Conservation (phyloP, 495 filamentous ascomycete species). For the Pseudotulostoma volvatum region DNA sequence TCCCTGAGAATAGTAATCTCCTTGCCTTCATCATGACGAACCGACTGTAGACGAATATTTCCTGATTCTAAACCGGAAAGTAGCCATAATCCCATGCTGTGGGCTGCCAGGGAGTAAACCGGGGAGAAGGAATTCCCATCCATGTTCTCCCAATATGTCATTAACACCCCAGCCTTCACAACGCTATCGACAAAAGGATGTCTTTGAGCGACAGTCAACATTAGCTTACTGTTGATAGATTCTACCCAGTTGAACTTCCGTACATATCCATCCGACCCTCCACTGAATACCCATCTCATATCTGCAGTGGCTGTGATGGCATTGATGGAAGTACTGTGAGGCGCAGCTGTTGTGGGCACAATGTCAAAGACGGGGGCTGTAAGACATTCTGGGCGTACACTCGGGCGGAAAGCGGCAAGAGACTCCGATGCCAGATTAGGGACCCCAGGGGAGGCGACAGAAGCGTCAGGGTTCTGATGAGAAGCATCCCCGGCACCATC, state of each 20-base stretch:
- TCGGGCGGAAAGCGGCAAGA: constrained; percentile 37
- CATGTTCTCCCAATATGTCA: constrained; percentile 93
- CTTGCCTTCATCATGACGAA: constrained; percentile 91
- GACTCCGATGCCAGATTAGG: constrained; percentile 17
- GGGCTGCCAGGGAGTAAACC: constrained; percentile 85
- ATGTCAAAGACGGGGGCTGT: constrained; percentile 87
- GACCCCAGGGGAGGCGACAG: constrained; percentile 19
- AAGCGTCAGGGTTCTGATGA: constrained; percentile 26
- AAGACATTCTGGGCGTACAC: constrained; percentile 60
- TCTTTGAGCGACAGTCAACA: constrained; percentile 85
- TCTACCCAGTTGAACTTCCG: constrained; percentile 91
- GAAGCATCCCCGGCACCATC: constrained; percentile 20
- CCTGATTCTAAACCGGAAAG: constrained; percentile 81
- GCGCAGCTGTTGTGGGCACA: constrained; percentile 88
- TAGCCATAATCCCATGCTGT: constrained; percentile 80
- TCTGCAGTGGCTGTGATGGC: constrained; percentile 82
- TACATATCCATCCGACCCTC: constrained; percentile 86
- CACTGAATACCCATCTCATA: constrained; percentile 88
- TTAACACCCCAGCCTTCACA: constrained; percentile 75
- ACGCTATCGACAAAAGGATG: constrained; percentile 98
- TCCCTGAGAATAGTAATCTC: constrained; percentile 62
- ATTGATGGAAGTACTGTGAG: constrained; percentile 91
- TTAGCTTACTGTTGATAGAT: constrained; percentile 84
- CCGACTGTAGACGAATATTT: constrained; percentile 80
- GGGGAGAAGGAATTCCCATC: constrained; percentile 50